phyloP scores from a whole-genome alignment of 148 eudicot species.

The Cornus controversa region DNA sequence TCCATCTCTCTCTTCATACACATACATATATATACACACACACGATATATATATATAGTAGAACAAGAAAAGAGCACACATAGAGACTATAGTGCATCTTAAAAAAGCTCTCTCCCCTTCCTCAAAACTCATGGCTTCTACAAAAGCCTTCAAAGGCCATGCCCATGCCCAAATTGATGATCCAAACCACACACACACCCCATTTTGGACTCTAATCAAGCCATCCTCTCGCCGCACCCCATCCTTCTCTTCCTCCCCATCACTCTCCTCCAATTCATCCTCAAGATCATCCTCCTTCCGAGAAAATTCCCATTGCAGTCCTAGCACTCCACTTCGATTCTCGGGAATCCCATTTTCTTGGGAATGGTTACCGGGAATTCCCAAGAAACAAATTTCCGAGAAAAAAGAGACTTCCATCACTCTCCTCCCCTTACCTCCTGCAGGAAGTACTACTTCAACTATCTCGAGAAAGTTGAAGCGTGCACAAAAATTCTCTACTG shows the following conservation, averaged over 20 bases:
- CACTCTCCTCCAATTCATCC: conserved; percentile 30
- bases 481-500: conserved; percentile 1
- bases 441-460: conserved; percentile 16
- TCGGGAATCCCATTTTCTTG: conserved; percentile 64
- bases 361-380: conserved; percentile 77
- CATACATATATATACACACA: too few relatives aligned
- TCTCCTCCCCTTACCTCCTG: conserved; percentile 63
- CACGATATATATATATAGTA: too few relatives aligned
- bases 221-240: conserved; percentile 30
- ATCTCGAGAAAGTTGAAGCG: conserved; percentile 15
- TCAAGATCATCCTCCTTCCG: conserved; percentile 14
- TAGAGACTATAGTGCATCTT: too few relatives aligned
- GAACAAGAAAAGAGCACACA: neutral
- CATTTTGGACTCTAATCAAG: conserved; percentile 13
- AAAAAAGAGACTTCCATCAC: conserved; percentile 19
- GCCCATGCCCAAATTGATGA: conserved; percentile 12
- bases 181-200: neutral
- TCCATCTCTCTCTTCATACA: neutral
- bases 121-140: conserved; percentile 13
- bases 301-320: conserved; percentile 22
- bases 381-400: conserved; percentile 38
- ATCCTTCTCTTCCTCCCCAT: conserved; percentile 31
- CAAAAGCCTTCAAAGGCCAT: conserved; percentile 3
- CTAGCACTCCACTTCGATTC: conserved; percentile 21
- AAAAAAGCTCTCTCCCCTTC: too few relatives aligned